phyloP scores from a whole-genome alignment of 2,329 filamentous ascomycete genomes.

The Sclerotinia minor region DNA sequence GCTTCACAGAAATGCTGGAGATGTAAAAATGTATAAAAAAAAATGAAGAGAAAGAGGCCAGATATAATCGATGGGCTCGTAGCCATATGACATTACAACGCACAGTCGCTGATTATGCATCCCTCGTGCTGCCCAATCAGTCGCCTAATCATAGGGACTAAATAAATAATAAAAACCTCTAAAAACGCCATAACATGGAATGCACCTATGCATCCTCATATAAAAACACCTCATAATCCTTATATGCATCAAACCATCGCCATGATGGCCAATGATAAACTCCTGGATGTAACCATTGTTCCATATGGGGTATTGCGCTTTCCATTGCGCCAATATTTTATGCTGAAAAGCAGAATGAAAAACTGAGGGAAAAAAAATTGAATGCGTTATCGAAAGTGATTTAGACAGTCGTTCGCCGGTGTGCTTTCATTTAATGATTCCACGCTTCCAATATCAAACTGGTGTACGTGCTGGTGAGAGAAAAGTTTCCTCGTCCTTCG shows the following conservation, averaged over 20 bases:
- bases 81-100: conserved; percentile 7
- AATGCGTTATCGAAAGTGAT: background rate
- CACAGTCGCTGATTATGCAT: background rate
- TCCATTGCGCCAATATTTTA: conserved; percentile 13
- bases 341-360: conserved; percentile 7
- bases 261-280: conserved; percentile 12
- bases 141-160: background rate
- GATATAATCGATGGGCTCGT: background rate
- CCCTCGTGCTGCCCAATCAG: conserved; percentile 11
- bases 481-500: background rate
- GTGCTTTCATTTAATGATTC: no score
- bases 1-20: background rate
- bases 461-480: background rate
- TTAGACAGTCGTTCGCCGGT: background rate
- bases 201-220: conserved; percentile 2
- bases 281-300: conserved; percentile 9
- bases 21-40: background rate
- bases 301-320: conserved; percentile 18
- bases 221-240: conserved; percentile 15
- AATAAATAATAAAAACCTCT: conserved; percentile 8
- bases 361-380: background rate
- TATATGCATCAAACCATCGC: background rate
- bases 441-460: background rate
- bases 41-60: background rate
- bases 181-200: conserved; percentile 5